Evolutionary conservation across 106 monocot genomes (phyloP).

Genomic region (Acorus calamus): DNA sequence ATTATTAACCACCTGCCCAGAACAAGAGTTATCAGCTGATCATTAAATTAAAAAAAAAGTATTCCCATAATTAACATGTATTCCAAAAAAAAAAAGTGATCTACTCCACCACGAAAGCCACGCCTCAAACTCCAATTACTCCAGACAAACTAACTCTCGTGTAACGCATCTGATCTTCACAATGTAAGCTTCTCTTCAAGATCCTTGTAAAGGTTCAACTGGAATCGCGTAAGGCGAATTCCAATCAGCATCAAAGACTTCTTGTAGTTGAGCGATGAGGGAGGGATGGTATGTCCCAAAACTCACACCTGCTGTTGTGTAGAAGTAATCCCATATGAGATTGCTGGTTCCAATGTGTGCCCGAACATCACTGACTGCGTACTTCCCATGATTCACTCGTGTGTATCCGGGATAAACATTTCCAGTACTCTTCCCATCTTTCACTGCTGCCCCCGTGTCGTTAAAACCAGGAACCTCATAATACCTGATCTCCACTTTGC

Average conservation of each 20-base stretch:
- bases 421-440: conserved; percentile 34
- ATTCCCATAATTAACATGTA: too few species aligned
- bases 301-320: conserved; percentile 75
- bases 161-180: too few species aligned
- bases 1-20: too few species aligned
- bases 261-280: conserved; percentile 53
- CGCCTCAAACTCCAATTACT: too few species aligned
- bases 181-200: too few species aligned
- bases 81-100: too few species aligned
- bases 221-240: conserved; percentile 62
- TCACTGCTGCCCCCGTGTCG: conserved; percentile 53
- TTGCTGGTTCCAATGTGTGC: conserved; percentile 97
- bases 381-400: conserved; percentile 92
- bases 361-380: conserved; percentile 68
- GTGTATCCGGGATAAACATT: conserved; percentile 68
- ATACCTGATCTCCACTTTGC: conserved; percentile 61
- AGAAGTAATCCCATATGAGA: conserved; percentile 94
- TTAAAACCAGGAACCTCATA: conserved; percentile 69
- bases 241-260: conserved; percentile 93
- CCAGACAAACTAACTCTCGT: too few species aligned
- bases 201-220: conserved; percentile 30
- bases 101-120: too few species aligned
- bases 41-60: too few species aligned
- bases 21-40: too few species aligned
- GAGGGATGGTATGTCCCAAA: conserved; percentile 48